Percentiles rank a stretch among this genome's conserved stretches.
These are phyloP conservation scores for Oryza longistaminata DNA, from an alignment of 176 grass and related monocot genomes.

Conservation along the genomic window DNA sequence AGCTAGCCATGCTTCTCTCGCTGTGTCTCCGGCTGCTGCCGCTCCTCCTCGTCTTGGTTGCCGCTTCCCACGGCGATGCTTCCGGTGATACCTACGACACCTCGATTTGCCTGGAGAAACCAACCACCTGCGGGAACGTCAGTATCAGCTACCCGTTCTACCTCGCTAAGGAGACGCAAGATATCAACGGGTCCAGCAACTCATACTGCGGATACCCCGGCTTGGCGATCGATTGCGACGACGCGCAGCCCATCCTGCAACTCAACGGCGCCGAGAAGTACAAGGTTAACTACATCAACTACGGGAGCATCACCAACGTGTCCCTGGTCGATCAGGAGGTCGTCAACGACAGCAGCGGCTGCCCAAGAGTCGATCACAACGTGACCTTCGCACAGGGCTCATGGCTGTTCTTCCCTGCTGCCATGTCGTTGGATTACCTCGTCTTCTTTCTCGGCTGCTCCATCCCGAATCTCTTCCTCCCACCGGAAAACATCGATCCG, in stretches of 20 bases:
- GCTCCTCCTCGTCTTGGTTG: neutral
- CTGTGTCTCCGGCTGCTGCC: too few species aligned
- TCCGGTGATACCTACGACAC: neutral
- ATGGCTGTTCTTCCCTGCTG: neutral
- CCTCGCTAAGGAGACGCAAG: rapidly evolving
- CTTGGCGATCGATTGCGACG: neutral
- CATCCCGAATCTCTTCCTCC: too few species aligned
- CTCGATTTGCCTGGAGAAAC: neutral
- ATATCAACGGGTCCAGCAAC: neutral
- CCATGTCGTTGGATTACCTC: neutral
- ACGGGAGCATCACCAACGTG: neutral
- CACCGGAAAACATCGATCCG: too few species aligned
- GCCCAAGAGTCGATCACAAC: neutral
- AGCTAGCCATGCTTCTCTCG: too few species aligned
- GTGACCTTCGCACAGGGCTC: rapidly evolving
- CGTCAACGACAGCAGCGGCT: rapidly evolving
- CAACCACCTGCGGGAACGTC: neutral
- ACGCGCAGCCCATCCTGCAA: neutral
- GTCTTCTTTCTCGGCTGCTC: neutral
- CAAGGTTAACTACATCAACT: neutral
- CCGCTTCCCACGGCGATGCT: neutral
- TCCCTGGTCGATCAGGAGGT: neutral
- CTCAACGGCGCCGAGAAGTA: neutral
- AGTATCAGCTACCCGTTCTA: conserved; percentile 42
- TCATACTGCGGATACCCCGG: conserved; percentile 40